Evolutionary conservation across 2,329 filamentous ascomycete genomes (phyloP).

Genomic region (Calonectria montana): DNA sequence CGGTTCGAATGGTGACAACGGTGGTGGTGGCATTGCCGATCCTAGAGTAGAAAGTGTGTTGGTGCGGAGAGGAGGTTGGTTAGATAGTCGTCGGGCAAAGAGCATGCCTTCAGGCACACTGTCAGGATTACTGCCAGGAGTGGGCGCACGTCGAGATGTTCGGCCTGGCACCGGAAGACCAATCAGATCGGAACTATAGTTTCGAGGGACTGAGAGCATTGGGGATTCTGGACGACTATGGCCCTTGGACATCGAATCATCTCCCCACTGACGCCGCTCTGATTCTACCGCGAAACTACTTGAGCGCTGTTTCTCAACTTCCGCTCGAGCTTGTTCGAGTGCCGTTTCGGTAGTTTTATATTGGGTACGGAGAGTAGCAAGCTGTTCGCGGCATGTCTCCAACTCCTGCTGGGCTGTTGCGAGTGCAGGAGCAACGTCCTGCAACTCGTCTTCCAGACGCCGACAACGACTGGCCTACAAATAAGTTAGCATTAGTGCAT

Average conservation of each 20-base stretch:
- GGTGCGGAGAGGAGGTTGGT: slow-evolving; percentile 57
- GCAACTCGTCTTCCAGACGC: slow-evolving; percentile 84
- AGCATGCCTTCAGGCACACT: slow-evolving; percentile 52
- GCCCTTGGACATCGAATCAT: slow-evolving; percentile 59
- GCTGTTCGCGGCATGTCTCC: slow-evolving; percentile 66
- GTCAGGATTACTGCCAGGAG: slow-evolving; percentile 62
- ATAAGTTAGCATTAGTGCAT: slow-evolving; percentile 26
- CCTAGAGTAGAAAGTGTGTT: slow-evolving; percentile 52
- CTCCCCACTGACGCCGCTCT: slow-evolving; percentile 63
- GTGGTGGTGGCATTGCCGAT: slow-evolving; percentile 51
- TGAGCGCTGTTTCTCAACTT: slow-evolving; percentile 59
- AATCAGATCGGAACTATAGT: slow-evolving; percentile 66
- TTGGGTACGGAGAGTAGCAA: slow-evolving; percentile 72
- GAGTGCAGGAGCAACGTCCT: slow-evolving; percentile 73
- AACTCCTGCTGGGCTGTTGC: slow-evolving; percentile 74
- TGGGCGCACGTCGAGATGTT: slow-evolving; percentile 46
- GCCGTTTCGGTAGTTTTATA: slow-evolving; percentile 74
- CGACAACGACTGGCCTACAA: slow-evolving; percentile 71
- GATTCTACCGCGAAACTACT: slow-evolving; percentile 49
- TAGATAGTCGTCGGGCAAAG: slow-evolving; percentile 61
- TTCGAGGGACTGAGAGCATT: slow-evolving; percentile 61
- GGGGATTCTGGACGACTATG: slow-evolving; percentile 67
- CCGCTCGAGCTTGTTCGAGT: slow-evolving; percentile 64
- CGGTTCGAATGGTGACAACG: slow-evolving; percentile 62
- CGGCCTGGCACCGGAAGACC: slow-evolving; percentile 56